Evolutionary conservation across 1,284 basidiomycete genomes (phyloP), one percentile per base, ranked within the genome.

Genomic region (Trametes pubescens): DNA sequence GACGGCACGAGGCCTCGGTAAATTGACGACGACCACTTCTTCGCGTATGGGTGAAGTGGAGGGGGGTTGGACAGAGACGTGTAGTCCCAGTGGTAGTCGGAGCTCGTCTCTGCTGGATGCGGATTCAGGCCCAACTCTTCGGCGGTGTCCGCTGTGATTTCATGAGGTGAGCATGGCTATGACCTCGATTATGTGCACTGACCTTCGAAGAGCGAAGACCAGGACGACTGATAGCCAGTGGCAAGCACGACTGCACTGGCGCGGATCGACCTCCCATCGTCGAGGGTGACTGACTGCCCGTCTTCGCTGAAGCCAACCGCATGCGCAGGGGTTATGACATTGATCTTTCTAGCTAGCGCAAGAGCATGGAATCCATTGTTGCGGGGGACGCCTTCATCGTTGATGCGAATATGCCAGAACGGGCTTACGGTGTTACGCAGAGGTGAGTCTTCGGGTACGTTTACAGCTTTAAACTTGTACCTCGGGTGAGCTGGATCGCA

Each of bases 1-100:
- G 81, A 82, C 0, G 87, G 87, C 2, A 88, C 81, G 5, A 88
- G 70, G 7, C 86, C 86, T 13, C 86, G 80, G 69, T 87, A 85
- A 1, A 88, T 78, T 2, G 80, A 78, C 0, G 82, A 77, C 16
- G 75, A 79, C 64, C 63, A 60, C 18, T 35, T 46, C 47, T 59
- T 37, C 5, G 59, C 61, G 4, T 66, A 64, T 0, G 59, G 59
- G 22, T 66, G 64, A 3, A 64, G 46, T 7, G 58, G 60, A 16
- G 67, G 67, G 6, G 61, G 10, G 40, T 65, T 11, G 2, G 44
- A 7, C 8, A 71, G 40, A 1, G 69, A 62, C 2, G 62, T 71
- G 66, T 80, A 82, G 21, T 73, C 57, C 79, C 80, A 81, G 48
- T 70, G 65, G 18, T 73, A 54, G 0, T 65, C 53, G 35, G 35